Base-by-base conservation (phyloP, 345 rosid genomes). In the Populus davidiana region DNA sequence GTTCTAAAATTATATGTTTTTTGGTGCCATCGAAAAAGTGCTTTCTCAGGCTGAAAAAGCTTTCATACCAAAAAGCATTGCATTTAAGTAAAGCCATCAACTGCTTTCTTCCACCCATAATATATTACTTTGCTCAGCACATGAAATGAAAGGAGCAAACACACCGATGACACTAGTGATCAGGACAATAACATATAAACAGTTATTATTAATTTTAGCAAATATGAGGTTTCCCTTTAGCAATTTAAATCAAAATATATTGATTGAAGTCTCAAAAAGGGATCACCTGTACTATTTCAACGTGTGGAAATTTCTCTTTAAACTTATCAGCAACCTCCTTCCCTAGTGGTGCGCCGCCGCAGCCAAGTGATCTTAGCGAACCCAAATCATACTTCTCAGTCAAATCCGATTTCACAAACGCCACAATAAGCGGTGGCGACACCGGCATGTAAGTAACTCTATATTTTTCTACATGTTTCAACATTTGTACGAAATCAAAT, bases 311-410 rank as follows among this genome's bases (percentile, higher is more conserved):
- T 75, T 92, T 94, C 78, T 84, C 71, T 68, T 73, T 87, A 81
- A 94, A 94, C 77, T 79, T 88, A 82, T 83, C 87, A n/a, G 89
- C 85, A 10, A 88, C 82, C 75, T 93, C 97, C 89, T 88, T 91
- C 5, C 96, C 92, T 0, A 95, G 84, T 17, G 99, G 94, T 9
- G 99, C 98, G 2, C 97, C 99, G 16, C 97, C 98, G 74, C 91
- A 75, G 2, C 88, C 92, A 18, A 95, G 79, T 49, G 73, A 1
- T 81, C 33, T 74, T 21, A 95, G 85, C 29, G 98, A 93, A 76
- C 91, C 81, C 64, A 95, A 75, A 77, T 93, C 92, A 38, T 89
- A 91, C 84, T 86, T 89, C 2, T 71, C 81, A 18, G 97, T 88
- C 70, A 90, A 52, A 63, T 93, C 96, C 65, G 92, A 91, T 79